Percentiles rank a stretch among this genome's conserved stretches.
These are phyloP conservation scores for Mallotus repandus DNA, from an alignment of 441 rosid genomes.

Conservation along the genomic window DNA sequence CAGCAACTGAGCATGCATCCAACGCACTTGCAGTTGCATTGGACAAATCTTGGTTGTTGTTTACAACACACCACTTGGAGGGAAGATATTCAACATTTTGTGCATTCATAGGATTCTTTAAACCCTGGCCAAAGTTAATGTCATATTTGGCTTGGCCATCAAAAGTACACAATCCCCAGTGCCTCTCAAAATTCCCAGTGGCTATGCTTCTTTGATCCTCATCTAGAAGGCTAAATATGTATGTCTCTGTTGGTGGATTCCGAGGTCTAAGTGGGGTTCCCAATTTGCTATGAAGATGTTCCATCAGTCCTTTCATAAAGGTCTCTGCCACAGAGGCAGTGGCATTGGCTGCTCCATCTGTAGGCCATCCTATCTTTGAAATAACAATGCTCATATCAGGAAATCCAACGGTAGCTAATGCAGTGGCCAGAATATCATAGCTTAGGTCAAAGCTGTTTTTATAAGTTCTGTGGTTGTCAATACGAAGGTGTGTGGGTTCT, in stretches of 20 bases:
- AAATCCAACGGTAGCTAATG: constrained; percentile 60
- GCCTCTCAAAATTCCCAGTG: constrained; percentile 75
- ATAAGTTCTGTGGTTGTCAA: constrained; percentile 52
- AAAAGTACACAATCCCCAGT: constrained; percentile 87
- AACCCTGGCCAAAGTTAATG: constrained; percentile 52
- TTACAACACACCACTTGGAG: constrained; percentile 79
- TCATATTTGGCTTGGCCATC: constrained; percentile 89
- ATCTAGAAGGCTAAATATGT: constrained; percentile 66
- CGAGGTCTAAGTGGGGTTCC: constrained; percentile 59
- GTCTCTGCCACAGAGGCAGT: constrained; percentile 49
- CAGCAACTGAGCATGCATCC: constrained; percentile 63
- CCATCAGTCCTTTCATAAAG: constrained; percentile 62
- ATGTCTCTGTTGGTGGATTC: constrained; percentile 59
- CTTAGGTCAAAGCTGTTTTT: constrained; percentile 76
- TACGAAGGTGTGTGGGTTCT: constrained; percentile 46
- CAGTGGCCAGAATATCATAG: constrained; percentile 60
- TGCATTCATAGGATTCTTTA: constrained; percentile 54
- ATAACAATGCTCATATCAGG: constrained; percentile 58
- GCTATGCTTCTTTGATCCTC: constrained; percentile 62
- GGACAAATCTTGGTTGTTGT: constrained; percentile 67
- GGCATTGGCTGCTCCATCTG: constrained; percentile 78
- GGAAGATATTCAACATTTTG: constrained; percentile 70
- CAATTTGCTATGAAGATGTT: constrained; percentile 54
- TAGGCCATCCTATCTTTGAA: constrained; percentile 88
- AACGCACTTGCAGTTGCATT: constrained; percentile 58